Base-by-base conservation (phyloP, 306 rosid genomes). In the Quillaja saponaria region DNA sequence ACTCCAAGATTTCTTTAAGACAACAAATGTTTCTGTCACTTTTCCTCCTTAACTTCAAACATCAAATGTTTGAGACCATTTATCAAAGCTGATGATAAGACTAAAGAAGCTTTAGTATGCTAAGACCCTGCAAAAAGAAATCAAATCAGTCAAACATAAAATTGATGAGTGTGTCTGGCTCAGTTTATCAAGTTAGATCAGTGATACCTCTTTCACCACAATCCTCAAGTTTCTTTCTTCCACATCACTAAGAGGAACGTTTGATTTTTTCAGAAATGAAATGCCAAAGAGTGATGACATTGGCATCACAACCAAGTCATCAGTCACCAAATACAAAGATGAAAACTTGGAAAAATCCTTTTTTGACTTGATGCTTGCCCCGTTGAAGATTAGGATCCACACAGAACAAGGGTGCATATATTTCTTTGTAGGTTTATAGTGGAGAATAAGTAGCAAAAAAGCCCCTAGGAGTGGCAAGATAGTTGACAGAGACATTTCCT, bases 291-390 rank as follows among this genome's bases (percentile, higher is more conserved):
- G 0, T 4, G 67, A 61, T 0, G 75, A 57, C 34, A 45, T 21
- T 1, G 49, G 63, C 10, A 19, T 55, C 13, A 60, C 67, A 42
- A 19, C 25, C 66, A 77, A 66, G 7, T 71, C 55, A 42, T 72
- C 78, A 1, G 72, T 58, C 19, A 56, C 78, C 55, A 68, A 42
- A 39, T 17, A 78, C 13, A 9, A 8, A 0, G 50, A 13, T 0
- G 28, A 28, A n/a, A n/a, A 25, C 31, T 1, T 25, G 31, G 31
- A 25, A 18, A 40, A 40, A 38, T 10, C 62, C 47, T 12, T 12
- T n/a, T 2, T 4, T 1, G n/a, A 34, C 46, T 47, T 17, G 19
- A 17, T 12, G 35, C 18, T 35, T 19, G 7, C 1, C 28, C 25
- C 0, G 13, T 10, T 1, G 25, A 13, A 3, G 58, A 49, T 34